These are phyloP conservation scores for Coemansia sp. DNA, from an alignment of 192 early-diverging fungal species.

Conservation along the genomic window DNA sequence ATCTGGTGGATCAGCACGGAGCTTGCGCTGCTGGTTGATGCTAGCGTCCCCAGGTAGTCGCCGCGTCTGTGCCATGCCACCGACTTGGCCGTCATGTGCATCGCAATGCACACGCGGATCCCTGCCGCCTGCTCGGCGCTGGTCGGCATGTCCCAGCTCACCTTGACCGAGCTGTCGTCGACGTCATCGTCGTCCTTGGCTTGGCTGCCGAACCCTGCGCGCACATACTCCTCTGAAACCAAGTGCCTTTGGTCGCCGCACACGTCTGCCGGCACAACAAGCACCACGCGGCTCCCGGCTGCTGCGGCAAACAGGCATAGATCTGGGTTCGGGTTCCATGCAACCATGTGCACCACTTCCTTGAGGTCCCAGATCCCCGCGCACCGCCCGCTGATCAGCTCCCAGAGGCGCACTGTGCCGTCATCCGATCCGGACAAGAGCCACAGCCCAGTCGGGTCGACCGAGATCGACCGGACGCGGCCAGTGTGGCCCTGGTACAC, in stretches of 20 bases:
- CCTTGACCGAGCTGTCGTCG: slow-evolving; percentile 35
- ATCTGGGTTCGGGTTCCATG: slow-evolving; percentile 87
- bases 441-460: slow-evolving; percentile 92
- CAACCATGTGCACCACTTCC: slow-evolving; percentile 67
- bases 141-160: slow-evolving; percentile 58
- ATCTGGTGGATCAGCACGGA: slow-evolving; percentile 90
- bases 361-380: slow-evolving; percentile 73
- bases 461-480: slow-evolving; percentile 77
- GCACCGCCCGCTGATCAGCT: slow-evolving; percentile 85
- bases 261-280: slow-evolving; percentile 56
- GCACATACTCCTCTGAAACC: slow-evolving; percentile 45
- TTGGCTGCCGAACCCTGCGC: slow-evolving; percentile 29
- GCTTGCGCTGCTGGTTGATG: slow-evolving; percentile 70
- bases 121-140: slow-evolving; percentile 53
- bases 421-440: slow-evolving; percentile 91
- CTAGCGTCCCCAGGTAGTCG: slow-evolving; percentile 90
- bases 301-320: slow-evolving; percentile 78
- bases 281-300: slow-evolving; percentile 58
- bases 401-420: slow-evolving; percentile 84
- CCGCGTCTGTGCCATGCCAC: slow-evolving; percentile 95
- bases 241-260: slow-evolving; percentile 37
- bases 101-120: slow-evolving; percentile 52
- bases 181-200: slow-evolving; percentile 26
- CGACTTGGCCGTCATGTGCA: slow-evolving; percentile 68
- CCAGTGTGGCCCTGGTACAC: slow-evolving; percentile 80